These are phyloP conservation scores for Trichomonascaceae sp. DNA, from an alignment of 1,139 yeast species.

Conservation along the genomic window DNA sequence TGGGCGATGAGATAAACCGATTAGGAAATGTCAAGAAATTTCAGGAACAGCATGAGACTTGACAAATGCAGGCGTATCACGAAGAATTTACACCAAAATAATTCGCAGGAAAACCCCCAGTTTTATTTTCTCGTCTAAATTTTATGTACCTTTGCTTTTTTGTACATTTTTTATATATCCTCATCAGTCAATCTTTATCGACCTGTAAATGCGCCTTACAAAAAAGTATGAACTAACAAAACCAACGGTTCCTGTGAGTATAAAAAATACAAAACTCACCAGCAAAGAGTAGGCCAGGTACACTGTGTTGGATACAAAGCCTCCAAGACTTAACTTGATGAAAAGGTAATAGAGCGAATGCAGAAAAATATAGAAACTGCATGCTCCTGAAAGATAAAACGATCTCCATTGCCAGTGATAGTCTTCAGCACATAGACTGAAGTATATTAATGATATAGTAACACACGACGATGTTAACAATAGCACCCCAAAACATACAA, in stretches of 20 bases:
- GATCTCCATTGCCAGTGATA: constrained; percentile 98
- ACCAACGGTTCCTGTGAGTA: constrained; percentile 86
- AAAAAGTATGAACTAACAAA: constrained; percentile 69
- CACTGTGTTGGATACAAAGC: constrained; percentile 67
- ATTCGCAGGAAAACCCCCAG: no score
- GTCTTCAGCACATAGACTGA: constrained; percentile 82
- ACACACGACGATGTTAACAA: constrained; percentile 75
- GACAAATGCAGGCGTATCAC: no score
- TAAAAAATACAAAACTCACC: constrained; percentile 64
- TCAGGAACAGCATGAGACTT: neutral
- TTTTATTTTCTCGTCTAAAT: neutral
- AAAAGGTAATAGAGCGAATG: constrained; percentile 59
- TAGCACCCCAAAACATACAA: constrained; percentile 80
- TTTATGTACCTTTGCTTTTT: neutral
- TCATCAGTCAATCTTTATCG: constrained; percentile 71
- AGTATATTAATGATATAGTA: constrained; percentile 74
- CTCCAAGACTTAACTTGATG: constrained; percentile 58
- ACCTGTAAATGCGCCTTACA: constrained; percentile 71
- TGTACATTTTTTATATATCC: neutral
- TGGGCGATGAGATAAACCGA: neutral
- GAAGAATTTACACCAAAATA: no score
- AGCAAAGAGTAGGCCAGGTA: constrained; percentile 82
- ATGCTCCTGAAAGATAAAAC: constrained; percentile 82
- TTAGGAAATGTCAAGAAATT: neutral
- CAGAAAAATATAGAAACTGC: constrained; percentile 74